Conservation (phyloP, 2,329 filamentous ascomycete species). For the Penicillium decumbens region DNA sequence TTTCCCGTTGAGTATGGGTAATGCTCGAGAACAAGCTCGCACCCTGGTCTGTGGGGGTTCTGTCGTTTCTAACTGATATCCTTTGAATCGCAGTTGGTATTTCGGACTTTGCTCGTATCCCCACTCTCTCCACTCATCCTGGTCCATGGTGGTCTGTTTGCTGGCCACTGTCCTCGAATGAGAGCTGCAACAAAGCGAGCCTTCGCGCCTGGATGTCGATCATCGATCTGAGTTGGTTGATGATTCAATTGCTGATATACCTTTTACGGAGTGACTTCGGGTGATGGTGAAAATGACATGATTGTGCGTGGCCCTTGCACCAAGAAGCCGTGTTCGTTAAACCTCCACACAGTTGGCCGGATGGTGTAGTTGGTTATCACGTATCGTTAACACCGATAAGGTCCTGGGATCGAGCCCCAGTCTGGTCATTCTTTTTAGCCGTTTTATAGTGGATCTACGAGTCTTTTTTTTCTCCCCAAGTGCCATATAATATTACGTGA, state of each 20-base stretch:
- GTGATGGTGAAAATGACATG: too few relatives aligned
- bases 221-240: neutral
- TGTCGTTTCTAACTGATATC: neutral
- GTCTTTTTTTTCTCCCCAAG: too few relatives aligned
- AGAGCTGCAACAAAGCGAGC: neutral
- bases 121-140: neutral
- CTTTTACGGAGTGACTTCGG: too few relatives aligned
- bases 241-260: too few relatives aligned
- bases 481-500: too few relatives aligned
- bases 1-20: too few relatives aligned
- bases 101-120: neutral
- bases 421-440: conserved; percentile 12
- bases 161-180: neutral
- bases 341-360: conserved; percentile 8
- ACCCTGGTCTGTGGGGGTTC: neutral
- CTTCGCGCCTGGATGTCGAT: neutral
- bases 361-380: conserved; percentile 37
- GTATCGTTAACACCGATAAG: conserved; percentile 37
- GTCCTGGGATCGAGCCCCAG: conserved; percentile 31
- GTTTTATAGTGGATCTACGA: too few relatives aligned
- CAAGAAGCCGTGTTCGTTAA: too few relatives aligned
- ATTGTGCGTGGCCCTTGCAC: too few relatives aligned
- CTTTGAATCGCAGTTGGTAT: neutral
- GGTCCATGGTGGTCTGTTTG: neutral
- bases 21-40: too few relatives aligned